Base-by-base conservation (phyloP, 306 rosid species). In the Vachellia pachyceras region DNA sequence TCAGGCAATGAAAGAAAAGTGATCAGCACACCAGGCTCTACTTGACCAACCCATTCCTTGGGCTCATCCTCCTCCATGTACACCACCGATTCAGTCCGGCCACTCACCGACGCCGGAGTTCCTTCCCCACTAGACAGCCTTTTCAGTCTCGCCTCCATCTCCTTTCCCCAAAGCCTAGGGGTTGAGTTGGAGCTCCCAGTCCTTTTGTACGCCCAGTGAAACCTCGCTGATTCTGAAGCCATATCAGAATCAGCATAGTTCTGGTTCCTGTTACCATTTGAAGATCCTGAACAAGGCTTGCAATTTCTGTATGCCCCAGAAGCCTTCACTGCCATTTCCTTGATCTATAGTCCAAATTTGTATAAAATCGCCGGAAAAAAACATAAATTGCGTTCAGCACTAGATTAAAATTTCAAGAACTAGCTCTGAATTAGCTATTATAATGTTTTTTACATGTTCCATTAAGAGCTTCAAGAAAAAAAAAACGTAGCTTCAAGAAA, bases 1-100 rank as follows among this genome's bases (percentile, higher is more conserved):
- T 86, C 90, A 46, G 98, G 91, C 87, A 95, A 80, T 35, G 99
- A 93, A 88, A 93, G 93, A 83, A 95, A 95, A 23, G 99, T 95
- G 76, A 95, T 95, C 25, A 95, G 91, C 89, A 95, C 98, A 77
- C 99, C 99, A 45, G 99, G 99, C 82, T 95, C 99, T 69, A 95
- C 98, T 67, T 95, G 99, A 45, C 98, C 98, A 63, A 93, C 88
- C 99, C 99, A 95, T 69, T 95, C 98, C 84, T 92, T 95, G 0
- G 98, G 94, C 83, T 93, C 97, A 64, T 91, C 99, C 83, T 93
- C 99, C 85, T 95, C 99, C 97, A 87, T 86, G 83, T 91, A 91
- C 80, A 90, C 92, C 75, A 89, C 88, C 0, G 97, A 93, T 83
- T 94, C 98, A 0, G 90, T 89, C 9, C 92, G 86, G 17, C 95